These are phyloP conservation scores for Metroxylon sagu DNA, from an alignment of 176 grass and related monocot species.

Conservation along the genomic window DNA sequence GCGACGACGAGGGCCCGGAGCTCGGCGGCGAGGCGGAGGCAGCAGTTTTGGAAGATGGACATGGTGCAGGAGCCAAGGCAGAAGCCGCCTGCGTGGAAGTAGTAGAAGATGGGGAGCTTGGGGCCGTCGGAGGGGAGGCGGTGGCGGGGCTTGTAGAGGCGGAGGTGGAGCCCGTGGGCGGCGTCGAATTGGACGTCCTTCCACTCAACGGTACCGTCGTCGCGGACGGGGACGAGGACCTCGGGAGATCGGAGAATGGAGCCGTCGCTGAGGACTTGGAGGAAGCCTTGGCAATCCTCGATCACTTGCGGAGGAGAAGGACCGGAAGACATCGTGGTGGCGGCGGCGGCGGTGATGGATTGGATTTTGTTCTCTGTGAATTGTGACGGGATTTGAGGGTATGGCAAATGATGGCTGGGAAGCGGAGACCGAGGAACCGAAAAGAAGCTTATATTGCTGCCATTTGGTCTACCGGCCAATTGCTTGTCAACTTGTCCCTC, in stretches of 20 bases:
- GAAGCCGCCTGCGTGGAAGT: constrained; percentile 78
- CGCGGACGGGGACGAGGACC: constrained; percentile 27
- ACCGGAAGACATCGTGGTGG: background rate
- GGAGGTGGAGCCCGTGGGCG: constrained; percentile 5
- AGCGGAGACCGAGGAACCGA: no score
- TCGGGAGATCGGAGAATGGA: constrained; percentile 25
- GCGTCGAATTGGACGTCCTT: constrained; percentile 31
- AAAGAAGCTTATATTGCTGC: no score
- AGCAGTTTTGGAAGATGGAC: constrained; percentile 90
- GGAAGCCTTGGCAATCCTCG: constrained; percentile 13
- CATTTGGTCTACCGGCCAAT: no score
- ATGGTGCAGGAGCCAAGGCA: constrained; percentile 78
- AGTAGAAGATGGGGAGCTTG: constrained; percentile 48
- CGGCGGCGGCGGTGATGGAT: background rate
- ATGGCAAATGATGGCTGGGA: no score
- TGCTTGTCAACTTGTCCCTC: no score
- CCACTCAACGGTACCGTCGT: constrained; percentile 37
- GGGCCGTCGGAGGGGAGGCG: no score
- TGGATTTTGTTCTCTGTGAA: constrained; percentile 1
- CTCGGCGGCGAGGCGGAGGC: constrained; percentile 57
- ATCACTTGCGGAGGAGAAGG: background rate
- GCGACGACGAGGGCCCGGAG: constrained; percentile 50
- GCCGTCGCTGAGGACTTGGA: constrained; percentile 35
- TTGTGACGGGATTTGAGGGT: background rate
- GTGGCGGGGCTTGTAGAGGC: no score